These are phyloP conservation scores for Geotrichum carabidarum DNA, from an alignment of 1,139 yeast genomes.

Conservation along the genomic window DNA sequence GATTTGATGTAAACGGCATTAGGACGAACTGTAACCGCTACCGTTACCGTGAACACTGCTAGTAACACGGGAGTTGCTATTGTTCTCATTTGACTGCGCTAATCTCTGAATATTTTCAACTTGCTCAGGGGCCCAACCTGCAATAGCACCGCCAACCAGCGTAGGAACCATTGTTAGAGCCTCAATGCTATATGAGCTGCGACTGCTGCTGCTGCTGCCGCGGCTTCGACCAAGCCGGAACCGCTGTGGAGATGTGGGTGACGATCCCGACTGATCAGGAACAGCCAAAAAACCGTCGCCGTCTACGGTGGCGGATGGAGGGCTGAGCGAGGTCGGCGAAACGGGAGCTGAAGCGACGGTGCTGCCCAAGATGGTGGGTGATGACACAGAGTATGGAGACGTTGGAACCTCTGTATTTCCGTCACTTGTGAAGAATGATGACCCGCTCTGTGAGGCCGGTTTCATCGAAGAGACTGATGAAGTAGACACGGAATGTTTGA, in stretches of 20 bases:
- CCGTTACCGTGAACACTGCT: too few relatives aligned
- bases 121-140: constrained; percentile 39
- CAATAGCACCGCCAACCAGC: constrained; percentile 52
- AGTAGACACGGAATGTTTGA: constrained; percentile 28
- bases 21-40: too few relatives aligned
- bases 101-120: too few relatives aligned
- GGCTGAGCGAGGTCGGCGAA: too few relatives aligned
- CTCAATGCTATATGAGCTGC: constrained; percentile 31
- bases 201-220: constrained; percentile 24
- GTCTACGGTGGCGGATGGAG: constrained; percentile 13
- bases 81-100: too few relatives aligned
- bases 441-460: not conserved
- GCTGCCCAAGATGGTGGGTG: too few relatives aligned
- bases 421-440: not conserved
- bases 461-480: not conserved
- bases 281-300: constrained; percentile 28
- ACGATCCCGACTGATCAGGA: constrained; percentile 20
- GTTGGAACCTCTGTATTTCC: too few relatives aligned
- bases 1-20: too few relatives aligned
- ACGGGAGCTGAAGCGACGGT: too few relatives aligned
- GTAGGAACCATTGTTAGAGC: constrained; percentile 51
- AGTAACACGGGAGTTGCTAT: too few relatives aligned
- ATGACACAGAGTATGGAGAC: too few relatives aligned
- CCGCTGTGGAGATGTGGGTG: not conserved
- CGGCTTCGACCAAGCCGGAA: constrained; percentile 15